A percentile compares a stretch with the other conserved stretches of the same genome.
Conservation (phyloP, 352 stramenopile genomes). For the Phytophthora pluvialis region DNA sequence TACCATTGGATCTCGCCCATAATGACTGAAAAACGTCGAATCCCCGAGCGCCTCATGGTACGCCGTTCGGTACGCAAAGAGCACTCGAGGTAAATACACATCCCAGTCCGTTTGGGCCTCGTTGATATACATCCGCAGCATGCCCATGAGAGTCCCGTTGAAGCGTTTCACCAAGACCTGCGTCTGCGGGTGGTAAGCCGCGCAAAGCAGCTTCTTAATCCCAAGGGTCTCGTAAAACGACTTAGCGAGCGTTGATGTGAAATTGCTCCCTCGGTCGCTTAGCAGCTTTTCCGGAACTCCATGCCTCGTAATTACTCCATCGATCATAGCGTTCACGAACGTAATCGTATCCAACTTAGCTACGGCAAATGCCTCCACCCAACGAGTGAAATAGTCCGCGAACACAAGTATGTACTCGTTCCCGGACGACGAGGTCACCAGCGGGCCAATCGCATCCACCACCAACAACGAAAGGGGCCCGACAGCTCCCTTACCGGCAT, state of each 20-base stretch:
- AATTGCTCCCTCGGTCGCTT: too few relatives aligned
- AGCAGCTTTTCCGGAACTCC: neutral
- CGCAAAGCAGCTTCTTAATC: neutral
- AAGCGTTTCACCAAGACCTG: neutral
- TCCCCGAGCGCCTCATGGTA: neutral
- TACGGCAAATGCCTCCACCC: neutral
- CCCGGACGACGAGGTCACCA: too few relatives aligned
- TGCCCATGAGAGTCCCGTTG: neutral
- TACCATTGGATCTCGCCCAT: neutral
- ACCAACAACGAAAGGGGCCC: too few relatives aligned
- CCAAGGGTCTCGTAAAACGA: conserved; percentile 1
- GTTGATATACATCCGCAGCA: neutral
- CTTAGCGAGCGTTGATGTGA: too few relatives aligned
- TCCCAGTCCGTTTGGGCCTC: neutral
- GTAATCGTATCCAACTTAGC: neutral
- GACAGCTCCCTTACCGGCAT: too few relatives aligned
- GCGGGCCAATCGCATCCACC: too few relatives aligned
- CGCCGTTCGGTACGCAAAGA: neutral
- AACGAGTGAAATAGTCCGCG: neutral
- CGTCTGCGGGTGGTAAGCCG: neutral
- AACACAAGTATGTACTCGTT: neutral
- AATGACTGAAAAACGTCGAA: neutral
- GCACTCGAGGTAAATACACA: neutral
- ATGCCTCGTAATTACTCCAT: neutral
- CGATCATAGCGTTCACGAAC: neutral